These are phyloP conservation scores for Fusarium nanum DNA, from an alignment of 2,329 filamentous ascomycete species.

Conservation along the genomic window DNA sequence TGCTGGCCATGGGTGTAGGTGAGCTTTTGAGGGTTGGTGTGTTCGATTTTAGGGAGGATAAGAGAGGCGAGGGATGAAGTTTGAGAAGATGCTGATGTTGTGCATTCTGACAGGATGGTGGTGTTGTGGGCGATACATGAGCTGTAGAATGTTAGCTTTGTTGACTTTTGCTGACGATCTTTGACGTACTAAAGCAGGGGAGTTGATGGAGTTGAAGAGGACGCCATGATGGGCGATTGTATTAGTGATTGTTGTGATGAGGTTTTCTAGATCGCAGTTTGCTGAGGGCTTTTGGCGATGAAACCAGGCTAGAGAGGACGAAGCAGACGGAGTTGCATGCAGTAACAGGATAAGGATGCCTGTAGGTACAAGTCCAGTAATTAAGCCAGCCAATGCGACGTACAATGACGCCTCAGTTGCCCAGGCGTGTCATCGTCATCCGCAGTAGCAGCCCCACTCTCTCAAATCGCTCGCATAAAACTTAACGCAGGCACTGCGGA, in stretches of 20 bases:
- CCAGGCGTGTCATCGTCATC: conserved; percentile 40
- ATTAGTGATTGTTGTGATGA: not conserved
- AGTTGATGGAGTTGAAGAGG: conserved; percentile 74
- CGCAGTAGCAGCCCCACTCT: conserved; percentile 32
- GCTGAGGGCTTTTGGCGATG: not conserved
- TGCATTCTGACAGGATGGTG: conserved; percentile 94
- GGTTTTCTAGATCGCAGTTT: not conserved
- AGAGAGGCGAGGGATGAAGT: conserved; percentile 90
- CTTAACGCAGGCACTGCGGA: conserved; percentile 7
- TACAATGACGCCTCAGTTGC: conserved; percentile 41
- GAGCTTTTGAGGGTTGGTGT: conserved; percentile 83
- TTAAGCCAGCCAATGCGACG: not conserved
- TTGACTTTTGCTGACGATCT: not conserved
- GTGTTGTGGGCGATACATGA: conserved; percentile 94
- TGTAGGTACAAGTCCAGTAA: not conserved
- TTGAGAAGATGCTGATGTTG: conserved; percentile 82
- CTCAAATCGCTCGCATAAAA: not conserved
- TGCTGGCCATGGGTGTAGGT: conserved; percentile 93
- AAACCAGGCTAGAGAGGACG: conserved; percentile 1
- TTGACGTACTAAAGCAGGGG: conserved; percentile 77
- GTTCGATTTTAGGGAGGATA: conserved; percentile 94
- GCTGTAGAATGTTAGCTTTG: conserved; percentile 59
- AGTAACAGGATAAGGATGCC: not conserved
- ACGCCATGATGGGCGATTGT: conserved; percentile 67
- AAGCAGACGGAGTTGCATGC: conserved; percentile 4